Conservation (phyloP, 257 asterid genomes). For the Linaria vulgaris region DNA sequence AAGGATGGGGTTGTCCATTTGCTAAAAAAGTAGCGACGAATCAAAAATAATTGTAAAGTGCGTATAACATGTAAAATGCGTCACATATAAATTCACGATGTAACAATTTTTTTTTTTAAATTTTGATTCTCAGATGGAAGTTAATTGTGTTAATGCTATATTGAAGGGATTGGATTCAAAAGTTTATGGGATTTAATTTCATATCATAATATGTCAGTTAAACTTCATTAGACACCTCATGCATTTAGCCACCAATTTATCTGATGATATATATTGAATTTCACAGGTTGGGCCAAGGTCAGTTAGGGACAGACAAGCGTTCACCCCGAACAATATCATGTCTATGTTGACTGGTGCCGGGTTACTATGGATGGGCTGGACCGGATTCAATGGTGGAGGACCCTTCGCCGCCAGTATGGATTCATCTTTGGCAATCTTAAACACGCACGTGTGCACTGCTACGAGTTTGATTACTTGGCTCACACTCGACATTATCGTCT, state of each 20-base stretch:
- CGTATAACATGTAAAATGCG: too few relatives aligned
- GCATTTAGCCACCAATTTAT: not conserved
- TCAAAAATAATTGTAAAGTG: too few relatives aligned
- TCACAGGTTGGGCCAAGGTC: constrained; percentile 32
- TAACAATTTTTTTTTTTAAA: too few relatives aligned
- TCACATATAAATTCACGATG: too few relatives aligned
- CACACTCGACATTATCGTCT: constrained; percentile 27
- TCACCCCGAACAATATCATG: constrained; percentile 33
- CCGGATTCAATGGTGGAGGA: constrained; percentile 34
- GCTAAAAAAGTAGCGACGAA: too few relatives aligned
- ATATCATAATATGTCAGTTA: too few relatives aligned
- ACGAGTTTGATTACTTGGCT: constrained; percentile 33
- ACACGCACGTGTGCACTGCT: constrained; percentile 36
- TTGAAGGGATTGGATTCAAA: too few relatives aligned
- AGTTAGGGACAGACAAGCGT: constrained; percentile 24
- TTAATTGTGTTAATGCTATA: too few relatives aligned
- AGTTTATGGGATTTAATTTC: too few relatives aligned
- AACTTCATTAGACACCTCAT: too few relatives aligned
- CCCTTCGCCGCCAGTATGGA: constrained; percentile 23
- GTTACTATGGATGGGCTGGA: constrained; percentile 35
- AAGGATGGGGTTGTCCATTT: too few relatives aligned
- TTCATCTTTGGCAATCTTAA: constrained; percentile 28
- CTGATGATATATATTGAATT: not conserved
- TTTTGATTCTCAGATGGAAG: too few relatives aligned
- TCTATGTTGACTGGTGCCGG: constrained; percentile 34